Evolutionary conservation across 352 stramenopile species (phyloP), one percentile per base, ranked within the genome.

Genomic region (Pythium angustatum): DNA sequence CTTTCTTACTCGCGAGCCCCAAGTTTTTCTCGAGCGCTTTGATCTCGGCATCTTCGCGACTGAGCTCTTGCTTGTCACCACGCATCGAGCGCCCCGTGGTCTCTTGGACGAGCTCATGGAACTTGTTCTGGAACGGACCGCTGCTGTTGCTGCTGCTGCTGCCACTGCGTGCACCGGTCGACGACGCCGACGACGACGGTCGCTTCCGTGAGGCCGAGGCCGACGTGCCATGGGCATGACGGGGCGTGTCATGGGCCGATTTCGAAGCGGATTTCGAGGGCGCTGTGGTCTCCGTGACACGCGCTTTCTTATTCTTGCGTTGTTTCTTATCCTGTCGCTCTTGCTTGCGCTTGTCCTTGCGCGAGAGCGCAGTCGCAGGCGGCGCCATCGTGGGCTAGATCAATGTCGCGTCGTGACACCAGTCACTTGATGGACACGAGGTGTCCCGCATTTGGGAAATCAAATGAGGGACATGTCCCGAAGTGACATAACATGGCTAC

Each of bases 301-400:
- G 75, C 63, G 79, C 73, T 14, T 77, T 74, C 70, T 90, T 89
- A 63, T 83, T 81, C 53, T 82, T 84, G 43, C 72, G 70, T 30
- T 75, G 81, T 66, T 94, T 94, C 76, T 92, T 93, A 62, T 91
- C 77, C 26, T 86, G 67, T 56, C 85, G 85, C 78, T 87, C 76
- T 51, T 71, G 72, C 72, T 93, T 92, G 71, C 85, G 85, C 75
- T 90, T 91, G 49, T 73, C 74, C 76, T 93, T 94, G 68, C 85
- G 81, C 57, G 75, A 80, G 57, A 77, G 33, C 33, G 59, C 72
- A 22, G 21, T 75, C 40, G 63, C 30, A 21, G 51, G 64, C 54
- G 68, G 27, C 41, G 53, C 68, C 66, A 76, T 81, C 15, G 21
- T 64, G n/a, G 24, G 26, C 22, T 51, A 5, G 22, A 19, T n/a